Base-by-base conservation (phyloP, 768 basidiomycete species). In the Boletus barrowsii region DNA sequence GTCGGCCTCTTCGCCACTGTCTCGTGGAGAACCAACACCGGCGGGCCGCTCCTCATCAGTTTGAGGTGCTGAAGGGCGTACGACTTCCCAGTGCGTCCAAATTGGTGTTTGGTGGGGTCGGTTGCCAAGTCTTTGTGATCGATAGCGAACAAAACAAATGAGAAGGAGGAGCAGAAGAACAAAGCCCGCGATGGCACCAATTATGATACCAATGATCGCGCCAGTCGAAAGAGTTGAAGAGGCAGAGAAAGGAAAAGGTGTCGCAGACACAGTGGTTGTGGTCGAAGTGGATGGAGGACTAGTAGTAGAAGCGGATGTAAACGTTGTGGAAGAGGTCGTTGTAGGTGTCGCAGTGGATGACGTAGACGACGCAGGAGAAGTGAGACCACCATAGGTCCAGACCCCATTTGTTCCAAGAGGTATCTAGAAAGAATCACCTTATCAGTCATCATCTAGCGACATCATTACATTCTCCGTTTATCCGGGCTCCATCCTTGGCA, bases 331-430 rank as follows among this genome's bases (percentile, higher is more conserved):
- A 26, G 22, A 5, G 17, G 41, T 47, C 3, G 66, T 29, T 22
- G 66, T 64, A 18, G 68, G 59, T 52, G 61, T 65, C 45, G 71
- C 52, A 8, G 63, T 57, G 39, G 69, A 55, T 29, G 67, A 52
- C 1, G 67, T 42, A 10, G 74, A 73, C 13, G 80, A 70, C 9
- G 80, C 72, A n/a, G 88, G 87, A 32, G 83, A 72, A 35, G 86
- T 81, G n/a, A 81, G 73, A 35, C 90, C 90, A 59, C 90, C 90
- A 61, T 80, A 93, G 13, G 81, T 83, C 80, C 84, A 93, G 10
- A 82, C 75, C 32, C 75, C 74, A 52, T 76, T 62, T 3, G 83
- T 71, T 42, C 82, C 86, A 30, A 93, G 74, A 30, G 90, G 90
- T 61, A 93, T 90, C 89, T 91, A 51, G 8, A 53, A 47, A 33